Base-by-base conservation (phyloP, 345 rosid species). In the Psidium guajava region DNA sequence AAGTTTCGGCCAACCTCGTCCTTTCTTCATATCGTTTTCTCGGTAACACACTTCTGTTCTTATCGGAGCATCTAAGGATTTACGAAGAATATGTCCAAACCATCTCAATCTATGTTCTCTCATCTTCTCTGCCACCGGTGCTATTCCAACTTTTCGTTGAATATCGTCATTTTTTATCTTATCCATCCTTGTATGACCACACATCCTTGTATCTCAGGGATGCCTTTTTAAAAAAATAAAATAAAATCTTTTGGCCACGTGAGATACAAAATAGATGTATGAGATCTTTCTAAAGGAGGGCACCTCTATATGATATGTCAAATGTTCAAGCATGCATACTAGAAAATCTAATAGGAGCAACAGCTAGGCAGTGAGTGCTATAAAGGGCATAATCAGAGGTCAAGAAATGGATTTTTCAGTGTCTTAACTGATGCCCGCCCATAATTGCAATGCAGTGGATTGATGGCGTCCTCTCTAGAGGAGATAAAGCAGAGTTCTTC, bases 401-500 rank as follows among this genome's bases (percentile, higher is more conserved):
- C 50, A 50, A 6, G 54, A 47, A 28, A 28, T 22, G 27, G 51
- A 28, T 44, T 40, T 16, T 50, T 36, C 44, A 56, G 55, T 81
- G 50, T 86, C 21, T 85, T 85, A 20, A 85, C 80, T 58, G 25
- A 21, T 82, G 27, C 77, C 77, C 6, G 10, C 44, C 47, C 24
- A 18, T 69, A 18, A 53, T 82, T 86, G 88, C 85, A 85, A 88
- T 84, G 77, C 90, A 97, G 98, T 97, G 99, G 99, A 94, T 95
- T 59, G 95, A 95, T 85, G 87, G 92, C 25, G 89, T 91, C 75
- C 98, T 97, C 82, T 86, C 93, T 53, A 94, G 92, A 84, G 98
- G 96, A 86, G 95, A 94, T 50, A 74, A 85, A 8, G 93, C 90
- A 82, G 95, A 95, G 51, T 95, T 93, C 86, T 95, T 97, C 87